Percentiles rank a stretch among this genome's conserved stretches.
Conservation (phyloP, 352 stramenopile species). For the Pythium aphanidermatum region DNA sequence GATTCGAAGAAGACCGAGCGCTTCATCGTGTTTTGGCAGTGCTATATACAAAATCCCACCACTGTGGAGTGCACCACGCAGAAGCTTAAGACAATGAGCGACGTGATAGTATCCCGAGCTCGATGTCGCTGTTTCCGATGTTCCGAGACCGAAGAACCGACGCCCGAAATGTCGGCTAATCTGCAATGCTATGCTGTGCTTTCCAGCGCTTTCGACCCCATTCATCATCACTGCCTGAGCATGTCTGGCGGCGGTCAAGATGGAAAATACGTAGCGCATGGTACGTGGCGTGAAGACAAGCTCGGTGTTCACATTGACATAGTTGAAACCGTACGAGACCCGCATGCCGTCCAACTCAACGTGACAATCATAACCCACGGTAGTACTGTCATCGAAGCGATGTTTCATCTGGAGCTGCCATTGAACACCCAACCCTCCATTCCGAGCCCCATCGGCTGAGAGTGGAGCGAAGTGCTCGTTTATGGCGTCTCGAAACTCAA, state of each 20-base stretch:
- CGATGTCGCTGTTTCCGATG: background rate
- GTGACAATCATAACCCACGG: slow-evolving; percentile 56
- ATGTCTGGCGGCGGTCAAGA: slow-evolving; percentile 39
- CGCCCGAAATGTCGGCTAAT: slow-evolving; percentile 39
- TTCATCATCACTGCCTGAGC: slow-evolving; percentile 18
- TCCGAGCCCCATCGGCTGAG: background rate
- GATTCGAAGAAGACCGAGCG: slow-evolving; percentile 10
- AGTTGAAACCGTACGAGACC: slow-evolving; percentile 67
- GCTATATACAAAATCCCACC: slow-evolving; percentile 19
- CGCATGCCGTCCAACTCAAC: slow-evolving; percentile 43
- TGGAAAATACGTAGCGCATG: slow-evolving; percentile 41
- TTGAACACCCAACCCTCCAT: slow-evolving; percentile 12
- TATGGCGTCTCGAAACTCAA: slow-evolving; percentile 49
- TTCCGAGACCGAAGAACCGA: slow-evolving; percentile 23
- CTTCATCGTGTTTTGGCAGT: background rate
- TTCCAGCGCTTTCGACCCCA: slow-evolving; percentile 16
- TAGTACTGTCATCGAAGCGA: slow-evolving; percentile 47
- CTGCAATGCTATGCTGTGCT: slow-evolving; percentile 33
- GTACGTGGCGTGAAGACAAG: slow-evolving; percentile 37
- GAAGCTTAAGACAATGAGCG: slow-evolving; percentile 22
- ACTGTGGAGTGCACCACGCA: slow-evolving; percentile 28
- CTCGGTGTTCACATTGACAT: slow-evolving; percentile 24
- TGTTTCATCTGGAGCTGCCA: slow-evolving; percentile 63
- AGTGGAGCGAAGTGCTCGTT: slow-evolving; percentile 23
- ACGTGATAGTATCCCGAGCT: slow-evolving; percentile 12